Conservation (phyloP, 495 filamentous ascomycete species). For the Trichoderma erinaceum region DNA sequence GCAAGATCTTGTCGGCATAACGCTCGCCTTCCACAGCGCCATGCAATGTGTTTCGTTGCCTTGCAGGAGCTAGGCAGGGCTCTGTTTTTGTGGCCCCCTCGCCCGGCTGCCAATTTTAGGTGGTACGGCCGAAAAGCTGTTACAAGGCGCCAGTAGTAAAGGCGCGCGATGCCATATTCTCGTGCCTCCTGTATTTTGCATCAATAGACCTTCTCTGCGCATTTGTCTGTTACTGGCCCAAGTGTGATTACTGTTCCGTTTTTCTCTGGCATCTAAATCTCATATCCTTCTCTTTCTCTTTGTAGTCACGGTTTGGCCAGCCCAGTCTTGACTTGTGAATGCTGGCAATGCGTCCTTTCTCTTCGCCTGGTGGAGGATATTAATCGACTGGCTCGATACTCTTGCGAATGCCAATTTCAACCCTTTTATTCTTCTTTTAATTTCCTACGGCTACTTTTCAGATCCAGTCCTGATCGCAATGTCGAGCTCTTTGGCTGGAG, state of each 20-base stretch:
- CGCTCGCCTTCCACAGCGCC: background rate
- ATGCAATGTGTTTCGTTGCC: slow-evolving; percentile 11
- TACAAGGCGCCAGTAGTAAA: background rate
- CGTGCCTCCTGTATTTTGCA: background rate
- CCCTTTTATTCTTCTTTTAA: background rate
- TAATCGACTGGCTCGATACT: background rate
- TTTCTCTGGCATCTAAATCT: background rate
- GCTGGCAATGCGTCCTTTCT: background rate
- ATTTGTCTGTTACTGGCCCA: background rate
- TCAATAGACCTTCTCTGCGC: background rate
- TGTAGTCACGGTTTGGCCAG: background rate
- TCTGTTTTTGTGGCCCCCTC: slow-evolving; percentile 8
- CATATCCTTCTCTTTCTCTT: background rate
- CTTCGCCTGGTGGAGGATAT: background rate
- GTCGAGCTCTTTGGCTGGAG: background rate
- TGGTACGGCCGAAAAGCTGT: slow-evolving; percentile 5
- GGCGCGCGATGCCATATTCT: background rate
- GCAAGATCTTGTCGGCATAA: slow-evolving; percentile 4
- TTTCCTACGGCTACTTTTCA: background rate
- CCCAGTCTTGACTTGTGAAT: background rate
- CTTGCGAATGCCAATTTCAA: background rate
- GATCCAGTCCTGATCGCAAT: background rate
- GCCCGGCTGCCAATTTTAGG: background rate
- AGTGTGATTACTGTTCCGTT: background rate
- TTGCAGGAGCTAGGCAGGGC: background rate